Evolutionary conservation across 768 basidiomycete species (phyloP).

Genomic region (Naematelia encephala): DNA sequence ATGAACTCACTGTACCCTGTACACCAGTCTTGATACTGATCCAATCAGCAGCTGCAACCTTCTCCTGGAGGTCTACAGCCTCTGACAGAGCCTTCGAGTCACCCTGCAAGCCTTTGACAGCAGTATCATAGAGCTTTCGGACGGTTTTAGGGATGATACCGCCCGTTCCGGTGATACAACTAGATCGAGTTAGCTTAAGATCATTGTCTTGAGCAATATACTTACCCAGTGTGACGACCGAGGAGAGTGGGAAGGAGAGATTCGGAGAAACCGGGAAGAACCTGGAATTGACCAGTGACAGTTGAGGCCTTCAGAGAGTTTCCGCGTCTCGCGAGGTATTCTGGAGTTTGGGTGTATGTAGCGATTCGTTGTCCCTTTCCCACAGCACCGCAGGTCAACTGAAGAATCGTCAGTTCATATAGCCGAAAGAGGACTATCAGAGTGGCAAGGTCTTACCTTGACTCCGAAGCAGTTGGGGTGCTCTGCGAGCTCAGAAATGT

Average conservation of each 20-base stretch:
- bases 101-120: conserved; percentile 47
- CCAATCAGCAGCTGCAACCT: conserved; percentile 51
- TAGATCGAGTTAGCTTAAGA: not conserved
- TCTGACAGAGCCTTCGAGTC: conserved; percentile 40
- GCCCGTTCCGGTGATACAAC: conserved; percentile 58
- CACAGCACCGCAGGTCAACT: conserved; percentile 78
- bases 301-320: conserved; percentile 56
- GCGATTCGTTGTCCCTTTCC: conserved; percentile 77
- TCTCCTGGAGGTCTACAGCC: conserved; percentile 49
- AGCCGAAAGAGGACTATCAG: not conserved
- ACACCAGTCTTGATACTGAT: conserved; percentile 51
- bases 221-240: conserved; percentile 60
- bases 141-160: conserved; percentile 54
- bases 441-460: conserved; percentile 49
- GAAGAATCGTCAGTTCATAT: not conserved
- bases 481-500: conserved; percentile 63
- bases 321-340: conserved; percentile 41
- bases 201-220: not conserved
- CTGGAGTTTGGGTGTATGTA: conserved; percentile 54
- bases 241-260: conserved; percentile 62
- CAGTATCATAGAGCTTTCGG: conserved; percentile 48
- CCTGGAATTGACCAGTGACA: conserved; percentile 41
- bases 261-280: conserved; percentile 74
- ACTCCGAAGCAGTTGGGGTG: conserved; percentile 84
- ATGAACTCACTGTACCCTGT: conserved; percentile 37